Evolutionary conservation across 495 filamentous ascomycete genomes (phyloP), one percentile per base, ranked within the genome.

Genomic region (Penicillium macrosclerotiorum): DNA sequence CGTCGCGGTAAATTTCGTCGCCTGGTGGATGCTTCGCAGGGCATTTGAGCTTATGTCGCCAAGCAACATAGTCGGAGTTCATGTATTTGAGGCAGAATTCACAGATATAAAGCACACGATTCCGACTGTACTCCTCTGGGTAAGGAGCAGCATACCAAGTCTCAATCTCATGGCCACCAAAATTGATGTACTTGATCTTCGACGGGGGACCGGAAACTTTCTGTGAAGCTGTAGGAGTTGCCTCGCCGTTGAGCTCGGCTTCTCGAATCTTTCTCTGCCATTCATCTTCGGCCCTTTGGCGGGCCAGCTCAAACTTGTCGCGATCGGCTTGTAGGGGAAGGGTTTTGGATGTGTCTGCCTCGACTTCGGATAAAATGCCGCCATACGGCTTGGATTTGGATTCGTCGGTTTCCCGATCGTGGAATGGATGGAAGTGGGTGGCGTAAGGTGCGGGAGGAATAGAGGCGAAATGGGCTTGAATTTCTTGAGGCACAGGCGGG

Each of bases 61-160:
- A 96, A 14, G 92, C 90, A 16, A 97, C 92, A 52, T 92, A 96
- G 59, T 96, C 91, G 8, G 92, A 96, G 62, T 91, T 95, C 91
- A 98, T 96, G 71, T 98, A 98, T 64, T 97, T 97, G 35, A 98
- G 74, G 62, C 93, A 98, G 65, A 96, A 98, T 63, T 98, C 94
- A 73, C 93, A 98, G 52, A 98, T 96, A 67, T 95, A 96, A 12
- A 98, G 82, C 14, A 95, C 85, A 25, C 84, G 84, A 59, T 97
- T 96, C 53, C 89, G 83, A 57, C 90, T 96, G 71, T 97, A 98
- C 66, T 98, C 93, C 64, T 96, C 93, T 1, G 93, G 93, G 59
- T 98, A 98, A 14, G 93, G 93, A 19, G 93, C 92, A n/a, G 94
- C 90, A 67, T 98, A 96, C 93, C 93, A 97, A 17, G 91, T 97